Base-by-base conservation (phyloP, 2,329 filamentous ascomycete genomes). In the Pseudonectria buxi region DNA sequence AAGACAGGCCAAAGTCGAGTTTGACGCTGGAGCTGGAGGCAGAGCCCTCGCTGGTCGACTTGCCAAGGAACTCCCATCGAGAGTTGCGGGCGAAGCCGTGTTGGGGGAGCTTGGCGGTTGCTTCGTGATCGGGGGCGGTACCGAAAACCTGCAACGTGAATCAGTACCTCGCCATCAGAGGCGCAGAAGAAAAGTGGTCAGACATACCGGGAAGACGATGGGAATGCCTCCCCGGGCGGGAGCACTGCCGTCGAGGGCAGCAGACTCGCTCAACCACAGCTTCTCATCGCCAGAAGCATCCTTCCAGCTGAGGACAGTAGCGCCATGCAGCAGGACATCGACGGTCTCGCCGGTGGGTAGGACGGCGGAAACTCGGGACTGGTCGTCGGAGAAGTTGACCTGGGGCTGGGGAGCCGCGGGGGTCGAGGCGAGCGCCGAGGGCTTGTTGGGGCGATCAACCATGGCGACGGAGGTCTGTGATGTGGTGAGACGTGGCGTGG, bases 261-360 rank as follows among this genome's bases (percentile, higher is more conserved):
- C 84, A 39, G 73, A 78, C 42, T 88, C 78, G 63, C 85, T 92
- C 49, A 95, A 56, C 74, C 87, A 95, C 36, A 95, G 72, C 64
- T 88, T 88, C 68, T 95, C 89, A 37, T 77, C 67, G 31, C 84
- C 84, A 39, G 75, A 70, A 40, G 79, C 75, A 56, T 84, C 82
- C 71, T 92, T 94, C 92, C 92, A 98, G 63, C 84, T 92, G 40
- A 85, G 80, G 31, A 98, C 83, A 1, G 89, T 96, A 10, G 92
- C 92, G 39, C 92, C 92, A 55, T 85, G 85, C n/a, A 96, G 78
- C 41, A 95, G 71, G 26, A 98, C 72, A 46, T 87, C 81, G 48
- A 95, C 77, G 36, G 78, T 86, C 66, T 96, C 89, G 48, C 90
- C 89, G 1, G 86, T 84, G 26, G 88, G 86, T 28, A 96, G 76